phyloP scores from a whole-genome alignment of 495 filamentous ascomycete genomes.

The Trichoderma parareesei region DNA sequence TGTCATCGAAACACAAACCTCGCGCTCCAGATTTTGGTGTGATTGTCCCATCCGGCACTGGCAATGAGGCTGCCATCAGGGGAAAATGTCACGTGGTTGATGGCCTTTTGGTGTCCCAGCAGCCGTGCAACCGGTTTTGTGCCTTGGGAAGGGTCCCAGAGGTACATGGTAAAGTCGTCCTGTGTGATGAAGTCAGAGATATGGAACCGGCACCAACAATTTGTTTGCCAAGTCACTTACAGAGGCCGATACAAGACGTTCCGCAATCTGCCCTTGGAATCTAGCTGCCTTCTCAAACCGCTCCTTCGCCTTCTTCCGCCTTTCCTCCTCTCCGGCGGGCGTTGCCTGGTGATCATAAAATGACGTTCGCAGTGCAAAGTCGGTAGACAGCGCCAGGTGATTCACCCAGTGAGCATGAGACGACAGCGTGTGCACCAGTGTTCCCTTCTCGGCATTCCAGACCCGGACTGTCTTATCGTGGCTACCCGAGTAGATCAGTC shows the following conservation, averaged over 20 bases:
- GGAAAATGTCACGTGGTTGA: slow-evolving; percentile 93
- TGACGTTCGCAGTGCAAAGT: slow-evolving; percentile 78
- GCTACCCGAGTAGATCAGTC: slow-evolving; percentile 54
- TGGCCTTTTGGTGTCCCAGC: slow-evolving; percentile 88
- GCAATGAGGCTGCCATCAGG: slow-evolving; percentile 82
- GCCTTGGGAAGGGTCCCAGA: slow-evolving; percentile 79
- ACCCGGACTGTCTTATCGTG: slow-evolving; percentile 92
- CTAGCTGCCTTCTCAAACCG: slow-evolving; percentile 86
- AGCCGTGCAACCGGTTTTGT: slow-evolving; percentile 83
- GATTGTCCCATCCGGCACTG: slow-evolving; percentile 84
- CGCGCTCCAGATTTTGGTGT: slow-evolving; percentile 81
- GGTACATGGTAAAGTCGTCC: slow-evolving; percentile 93
- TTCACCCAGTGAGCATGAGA: slow-evolving; percentile 94
- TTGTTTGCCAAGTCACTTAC: slow-evolving; percentile 11
- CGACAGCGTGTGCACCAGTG: slow-evolving; percentile 66
- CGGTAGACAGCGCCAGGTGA: slow-evolving; percentile 88
- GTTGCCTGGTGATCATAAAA: slow-evolving; percentile 75
- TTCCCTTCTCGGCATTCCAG: slow-evolving; percentile 76
- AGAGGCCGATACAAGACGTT: slow-evolving; percentile 75
- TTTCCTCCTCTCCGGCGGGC: slow-evolving; percentile 60
- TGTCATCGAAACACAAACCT: slow-evolving; percentile 36
- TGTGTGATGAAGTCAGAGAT: background rate
- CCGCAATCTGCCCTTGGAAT: slow-evolving; percentile 66
- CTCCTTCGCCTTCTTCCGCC: slow-evolving; percentile 65
- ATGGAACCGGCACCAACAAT: slow-evolving; percentile 24